Percentiles rank a stretch among this genome's conserved stretches.
Evolutionary conservation across 768 basidiomycete species (phyloP).

Genomic region (Pulveroboletus sp.): DNA sequence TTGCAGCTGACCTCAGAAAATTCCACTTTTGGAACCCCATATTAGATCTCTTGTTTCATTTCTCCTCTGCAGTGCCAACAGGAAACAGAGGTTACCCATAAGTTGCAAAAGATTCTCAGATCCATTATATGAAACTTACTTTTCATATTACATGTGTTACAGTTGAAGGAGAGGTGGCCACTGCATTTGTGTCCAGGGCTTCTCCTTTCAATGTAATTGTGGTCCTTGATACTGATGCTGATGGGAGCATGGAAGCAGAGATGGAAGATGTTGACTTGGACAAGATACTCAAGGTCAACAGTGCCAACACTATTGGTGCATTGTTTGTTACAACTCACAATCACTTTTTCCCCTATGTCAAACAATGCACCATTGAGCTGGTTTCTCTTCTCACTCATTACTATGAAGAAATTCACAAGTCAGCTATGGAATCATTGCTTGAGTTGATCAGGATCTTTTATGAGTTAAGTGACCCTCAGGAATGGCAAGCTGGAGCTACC

Average conservation of each 20-base stretch:
- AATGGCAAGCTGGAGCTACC: constrained; percentile 75
- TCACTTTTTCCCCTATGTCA: constrained; percentile 90
- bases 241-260: constrained; percentile 58
- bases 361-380: constrained; percentile 75
- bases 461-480: constrained; percentile 73
- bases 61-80: constrained; percentile 80
- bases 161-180: constrained; percentile 51
- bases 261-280: constrained; percentile 79
- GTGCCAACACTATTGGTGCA: constrained; percentile 90
- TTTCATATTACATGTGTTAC: constrained; percentile 2
- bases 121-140: not conserved
- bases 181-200: constrained; percentile 68
- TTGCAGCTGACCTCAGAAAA: constrained; percentile 56
- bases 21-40: constrained; percentile 84
- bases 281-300: constrained; percentile 88
- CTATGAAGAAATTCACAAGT: constrained; percentile 97
- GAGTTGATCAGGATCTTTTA: constrained; percentile 90
- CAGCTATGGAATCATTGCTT: constrained; percentile 81
- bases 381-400: constrained; percentile 81
- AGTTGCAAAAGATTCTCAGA: constrained; percentile 17
- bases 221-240: constrained; percentile 50
- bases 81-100: constrained; percentile 42
- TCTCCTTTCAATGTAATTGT: constrained; percentile 70
- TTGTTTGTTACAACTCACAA: constrained; percentile 76
- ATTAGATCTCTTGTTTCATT: constrained; percentile 85